Evolutionary conservation across 768 basidiomycete species (phyloP), one percentile per base, ranked within the genome.

Genomic region (Boletellus emodensis): DNA sequence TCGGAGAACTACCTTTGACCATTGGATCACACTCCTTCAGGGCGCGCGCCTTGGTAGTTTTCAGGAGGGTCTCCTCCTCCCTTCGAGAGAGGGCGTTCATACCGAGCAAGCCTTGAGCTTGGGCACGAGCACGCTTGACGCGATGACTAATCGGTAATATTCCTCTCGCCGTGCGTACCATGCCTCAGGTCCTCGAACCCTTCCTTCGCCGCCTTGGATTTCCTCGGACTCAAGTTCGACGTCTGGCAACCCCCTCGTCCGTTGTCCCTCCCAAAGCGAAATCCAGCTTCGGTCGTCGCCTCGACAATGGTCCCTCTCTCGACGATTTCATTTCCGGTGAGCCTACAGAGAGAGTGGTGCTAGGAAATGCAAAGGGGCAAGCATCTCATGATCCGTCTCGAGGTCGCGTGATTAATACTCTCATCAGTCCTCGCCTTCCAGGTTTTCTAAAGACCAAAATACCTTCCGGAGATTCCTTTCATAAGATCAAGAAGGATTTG

Each of bases 401-500:
- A 39, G 13, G 9, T 15, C 2, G 9, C 33, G 20, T 45, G 48
- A 36, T 41, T 57, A 18, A 46, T 20, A 33, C 12, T 48, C 18
- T 33, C 41, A 14, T 24, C 30, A 95, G 93, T 30, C 90, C 90
- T 38, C 85, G 94, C 34, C 77, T 97, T 9, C 94, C 94, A 17
- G 80, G 84, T 1, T 87, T 84, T 71, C 74, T 97, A 37, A 95
- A 95, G 75, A 94, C 93, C 12, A 84, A 84, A 36, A 94, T 95
- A 56, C 95, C 96, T 1, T 90, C 87, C 1, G 90, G 93, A 28
- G 75, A 76, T 11, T 92, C 94, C 2, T 99, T 87, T 68, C 85
- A 81, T 56, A 90, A 83, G 62, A 97, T 99, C 56, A 97, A 95
- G 79, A 90, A 87, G 58, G 96, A 99, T 69, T 77, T 99, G 13